Conservation (phyloP, 2,329 filamentous ascomycete genomes). For the Hymenotorrendiella dingleyae region DNA sequence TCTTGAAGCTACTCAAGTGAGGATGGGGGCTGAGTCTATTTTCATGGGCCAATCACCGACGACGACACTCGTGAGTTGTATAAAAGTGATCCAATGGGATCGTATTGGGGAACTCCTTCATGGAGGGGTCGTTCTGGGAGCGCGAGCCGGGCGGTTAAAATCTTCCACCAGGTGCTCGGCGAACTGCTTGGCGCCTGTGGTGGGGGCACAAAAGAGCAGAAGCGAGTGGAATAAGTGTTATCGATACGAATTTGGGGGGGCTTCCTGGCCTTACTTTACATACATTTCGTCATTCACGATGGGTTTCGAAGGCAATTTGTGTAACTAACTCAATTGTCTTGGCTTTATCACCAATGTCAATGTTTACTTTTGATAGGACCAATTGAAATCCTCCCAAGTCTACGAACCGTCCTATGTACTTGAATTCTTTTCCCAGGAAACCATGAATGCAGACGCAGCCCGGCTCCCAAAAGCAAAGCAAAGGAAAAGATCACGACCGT, state of each 20-base stretch:
- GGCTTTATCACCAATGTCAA: neutral
- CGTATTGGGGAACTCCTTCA: neutral
- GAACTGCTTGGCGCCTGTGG: neutral
- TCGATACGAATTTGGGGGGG: no score
- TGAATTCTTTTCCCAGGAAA: neutral
- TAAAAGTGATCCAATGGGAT: conserved; percentile 13
- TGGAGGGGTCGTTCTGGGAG: neutral
- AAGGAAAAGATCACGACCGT: no score
- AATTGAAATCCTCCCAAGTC: neutral
- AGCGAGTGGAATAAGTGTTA: neutral
- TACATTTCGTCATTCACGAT: no score
- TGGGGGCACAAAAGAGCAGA: neutral
- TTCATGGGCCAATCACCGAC: conserved; percentile 11
- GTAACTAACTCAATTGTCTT: no score
- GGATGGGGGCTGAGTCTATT: conserved; percentile 26
- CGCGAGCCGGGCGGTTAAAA: conserved; percentile 20
- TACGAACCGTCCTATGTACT: conserved; percentile 7
- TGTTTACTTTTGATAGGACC: neutral
- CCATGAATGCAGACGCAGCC: neutral
- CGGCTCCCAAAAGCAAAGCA: conserved; percentile 1
- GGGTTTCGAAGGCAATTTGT: no score
- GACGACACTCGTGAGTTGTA: neutral
- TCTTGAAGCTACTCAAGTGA: no score
- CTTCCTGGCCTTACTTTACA: no score
- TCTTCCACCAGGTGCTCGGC: neutral